Conservation (phyloP, 1,139 yeast genomes). For the Arxiozyma telluris region DNA sequence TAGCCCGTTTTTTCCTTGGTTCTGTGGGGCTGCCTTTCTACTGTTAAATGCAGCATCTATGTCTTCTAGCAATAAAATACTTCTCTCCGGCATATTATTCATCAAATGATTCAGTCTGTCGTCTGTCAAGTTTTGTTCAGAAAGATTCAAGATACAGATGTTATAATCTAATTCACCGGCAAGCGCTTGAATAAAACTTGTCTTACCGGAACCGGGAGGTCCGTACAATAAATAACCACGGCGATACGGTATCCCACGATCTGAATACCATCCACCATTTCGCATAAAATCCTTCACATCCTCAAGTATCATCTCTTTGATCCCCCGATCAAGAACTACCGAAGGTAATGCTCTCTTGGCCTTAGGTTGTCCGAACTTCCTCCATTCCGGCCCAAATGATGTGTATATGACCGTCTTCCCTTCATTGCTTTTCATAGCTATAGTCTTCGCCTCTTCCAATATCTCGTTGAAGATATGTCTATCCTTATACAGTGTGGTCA, state of each 20-base stretch:
- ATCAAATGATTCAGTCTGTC: conserved; percentile 88
- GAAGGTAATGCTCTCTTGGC: conserved; percentile 77
- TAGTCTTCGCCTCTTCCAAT: conserved; percentile 70
- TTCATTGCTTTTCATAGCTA: conserved; percentile 77
- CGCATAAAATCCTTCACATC: conserved; percentile 76
- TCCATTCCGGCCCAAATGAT: conserved; percentile 98
- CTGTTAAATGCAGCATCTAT: conserved; percentile 89
- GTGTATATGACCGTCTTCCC: conserved; percentile 92
- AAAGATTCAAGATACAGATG: conserved; percentile 81
- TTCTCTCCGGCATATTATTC: conserved; percentile 91
- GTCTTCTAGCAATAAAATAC: conserved; percentile 78
- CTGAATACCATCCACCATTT: conserved; percentile 87
- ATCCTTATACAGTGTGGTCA: conserved; percentile 84
- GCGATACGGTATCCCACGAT: conserved; percentile 93
- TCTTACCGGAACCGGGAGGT: conserved; percentile 97
- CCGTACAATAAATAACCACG: conserved; percentile 92
- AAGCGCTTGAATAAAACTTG: conserved; percentile 89
- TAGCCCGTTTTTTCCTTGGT: not conserved
- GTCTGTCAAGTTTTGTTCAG: conserved; percentile 87
- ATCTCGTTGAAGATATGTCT: conserved; percentile 61
- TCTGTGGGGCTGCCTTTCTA: not conserved
- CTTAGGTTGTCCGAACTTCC: conserved; percentile 95
- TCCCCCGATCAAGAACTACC: conserved; percentile 69
- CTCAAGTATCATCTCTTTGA: conserved; percentile 51
- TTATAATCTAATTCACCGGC: conserved; percentile 96